phyloP scores from a whole-genome alignment of 2,329 filamentous ascomycete species.

The Phaeosphaeria sp. region DNA sequence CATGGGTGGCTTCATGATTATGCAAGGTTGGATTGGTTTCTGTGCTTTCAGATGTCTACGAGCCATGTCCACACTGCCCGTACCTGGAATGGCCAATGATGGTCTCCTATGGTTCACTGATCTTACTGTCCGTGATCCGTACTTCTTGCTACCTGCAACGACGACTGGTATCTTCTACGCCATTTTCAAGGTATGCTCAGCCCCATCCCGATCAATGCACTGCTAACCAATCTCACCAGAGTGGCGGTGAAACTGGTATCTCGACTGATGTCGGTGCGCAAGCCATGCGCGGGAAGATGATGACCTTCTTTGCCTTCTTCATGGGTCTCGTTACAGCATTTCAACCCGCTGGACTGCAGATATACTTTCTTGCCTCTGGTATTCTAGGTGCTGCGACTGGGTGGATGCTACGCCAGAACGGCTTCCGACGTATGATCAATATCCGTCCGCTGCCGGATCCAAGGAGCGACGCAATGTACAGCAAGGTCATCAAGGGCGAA shows the following conservation, averaged over 20 bases:
- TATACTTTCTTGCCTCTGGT: slow-evolving; percentile 65
- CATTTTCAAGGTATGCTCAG: slow-evolving; percentile 62
- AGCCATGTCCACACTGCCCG: slow-evolving; percentile 77
- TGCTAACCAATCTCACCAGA: slow-evolving; percentile 39
- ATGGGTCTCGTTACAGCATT: slow-evolving; percentile 61
- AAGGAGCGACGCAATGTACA: slow-evolving; percentile 34
- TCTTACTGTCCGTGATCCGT: slow-evolving; percentile 77
- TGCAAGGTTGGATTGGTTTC: slow-evolving; percentile 74
- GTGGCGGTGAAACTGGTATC: slow-evolving; percentile 59
- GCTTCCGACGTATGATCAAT: slow-evolving; percentile 46
- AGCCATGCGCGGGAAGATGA: slow-evolving; percentile 47
- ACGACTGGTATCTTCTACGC: slow-evolving; percentile 64
- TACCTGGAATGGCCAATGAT: slow-evolving; percentile 76
- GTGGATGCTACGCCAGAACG: slow-evolving; percentile 44
- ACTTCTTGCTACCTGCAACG: slow-evolving; percentile 72
- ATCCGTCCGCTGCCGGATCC: slow-evolving; percentile 37
- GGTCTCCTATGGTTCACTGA: slow-evolving; percentile 81
- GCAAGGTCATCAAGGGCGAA: slow-evolving; percentile 34
- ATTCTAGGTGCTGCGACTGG: slow-evolving; percentile 49
- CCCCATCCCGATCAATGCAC: slow-evolving; percentile 9
- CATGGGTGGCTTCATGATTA: slow-evolving; percentile 62
- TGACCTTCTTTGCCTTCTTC: slow-evolving; percentile 60
- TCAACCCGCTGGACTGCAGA: slow-evolving; percentile 64
- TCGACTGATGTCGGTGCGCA: slow-evolving; percentile 18
- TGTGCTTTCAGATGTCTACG: slow-evolving; percentile 80